These are phyloP conservation scores for Sporobolomyces roseus DNA, from an alignment of 768 basidiomycete species.

Conservation along the genomic window DNA sequence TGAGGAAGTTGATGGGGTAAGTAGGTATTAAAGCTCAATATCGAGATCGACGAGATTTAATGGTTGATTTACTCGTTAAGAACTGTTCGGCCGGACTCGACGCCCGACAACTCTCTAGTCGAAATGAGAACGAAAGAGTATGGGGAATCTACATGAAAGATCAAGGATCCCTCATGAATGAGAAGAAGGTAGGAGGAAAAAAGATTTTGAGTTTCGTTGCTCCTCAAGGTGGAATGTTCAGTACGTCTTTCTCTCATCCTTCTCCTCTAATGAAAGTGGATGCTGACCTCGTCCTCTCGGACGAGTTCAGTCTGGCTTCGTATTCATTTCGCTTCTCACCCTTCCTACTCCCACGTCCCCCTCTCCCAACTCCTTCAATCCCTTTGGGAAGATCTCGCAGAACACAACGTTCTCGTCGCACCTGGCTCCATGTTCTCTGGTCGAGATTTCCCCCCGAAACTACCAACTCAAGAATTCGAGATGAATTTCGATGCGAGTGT, in stretches of 20 bases:
- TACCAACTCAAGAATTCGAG: slow-evolving; percentile 28
- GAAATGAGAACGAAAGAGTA: too few relatives aligned
- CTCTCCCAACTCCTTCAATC: slow-evolving; percentile 54
- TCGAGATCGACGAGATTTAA: slow-evolving; percentile 58
- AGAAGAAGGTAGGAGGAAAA: slow-evolving; percentile 36
- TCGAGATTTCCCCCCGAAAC: slow-evolving; percentile 34
- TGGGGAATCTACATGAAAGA: too few relatives aligned
- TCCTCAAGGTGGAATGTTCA: slow-evolving; percentile 80
- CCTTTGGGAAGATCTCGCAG: slow-evolving; percentile 61
- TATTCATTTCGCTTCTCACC: slow-evolving; percentile 62
- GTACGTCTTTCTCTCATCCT: slow-evolving; percentile 46
- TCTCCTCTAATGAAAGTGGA: neutral
- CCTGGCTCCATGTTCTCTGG: slow-evolving; percentile 57
- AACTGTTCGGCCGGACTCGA: slow-evolving; percentile 58
- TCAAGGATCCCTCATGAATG: slow-evolving; percentile 54
- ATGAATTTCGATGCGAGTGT: neutral
- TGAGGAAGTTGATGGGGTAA: neutral
- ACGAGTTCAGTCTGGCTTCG: slow-evolving; percentile 54
- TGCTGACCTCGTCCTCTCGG: neutral
- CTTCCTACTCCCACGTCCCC: slow-evolving; percentile 49
- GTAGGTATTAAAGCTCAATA: slow-evolving; percentile 60
- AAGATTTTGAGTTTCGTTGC: slow-evolving; percentile 66
- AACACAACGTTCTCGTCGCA: slow-evolving; percentile 61
- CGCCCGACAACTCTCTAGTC: slow-evolving; percentile 53
- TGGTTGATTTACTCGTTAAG: slow-evolving; percentile 59